phyloP scores from a whole-genome alignment of 179 eudicot species.

The Vitellaria paradoxa region DNA sequence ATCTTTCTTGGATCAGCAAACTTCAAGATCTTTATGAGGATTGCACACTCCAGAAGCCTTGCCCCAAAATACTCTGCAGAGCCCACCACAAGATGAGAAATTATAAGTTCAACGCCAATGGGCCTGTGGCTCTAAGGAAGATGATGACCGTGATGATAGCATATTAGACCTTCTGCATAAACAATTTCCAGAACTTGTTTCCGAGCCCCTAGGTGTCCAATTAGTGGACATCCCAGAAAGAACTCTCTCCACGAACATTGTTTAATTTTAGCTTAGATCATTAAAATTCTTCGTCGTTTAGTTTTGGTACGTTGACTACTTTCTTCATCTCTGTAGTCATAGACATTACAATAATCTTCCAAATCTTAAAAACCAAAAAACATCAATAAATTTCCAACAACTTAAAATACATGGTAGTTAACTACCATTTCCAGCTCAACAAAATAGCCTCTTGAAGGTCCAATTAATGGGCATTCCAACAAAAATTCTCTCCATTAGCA shows the following conservation, averaged over 20 bases:
- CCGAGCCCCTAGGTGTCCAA: neutral
- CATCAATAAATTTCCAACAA: too few species aligned
- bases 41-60: conserved; percentile 13
- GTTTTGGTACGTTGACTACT: neutral
- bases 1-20: conserved; percentile 26
- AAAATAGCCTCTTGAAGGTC: neutral
- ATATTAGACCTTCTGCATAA: neutral
- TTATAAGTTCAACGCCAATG: conserved; percentile 13
- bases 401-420: too few species aligned
- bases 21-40: conserved; percentile 13
- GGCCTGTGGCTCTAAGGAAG: conserved; percentile 1
- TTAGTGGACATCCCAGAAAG: neutral
- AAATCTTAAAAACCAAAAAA: too few species aligned
- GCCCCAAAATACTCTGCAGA: conserved; percentile 50
- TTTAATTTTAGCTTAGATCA: neutral
- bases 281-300: neutral
- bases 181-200: neutral
- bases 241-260: neutral
- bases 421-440: too few species aligned
- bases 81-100: conserved; percentile 28
- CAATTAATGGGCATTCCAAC: neutral
- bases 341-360: neutral
- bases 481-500: neutral
- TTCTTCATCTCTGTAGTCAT: neutral
- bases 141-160: neutral